A percentile compares a stretch with the other conserved stretches of the same genome.
Evolutionary conservation across 108 stramenopile genomes (phyloP).

Genomic region (Fistulifera pelliculosa): DNA sequence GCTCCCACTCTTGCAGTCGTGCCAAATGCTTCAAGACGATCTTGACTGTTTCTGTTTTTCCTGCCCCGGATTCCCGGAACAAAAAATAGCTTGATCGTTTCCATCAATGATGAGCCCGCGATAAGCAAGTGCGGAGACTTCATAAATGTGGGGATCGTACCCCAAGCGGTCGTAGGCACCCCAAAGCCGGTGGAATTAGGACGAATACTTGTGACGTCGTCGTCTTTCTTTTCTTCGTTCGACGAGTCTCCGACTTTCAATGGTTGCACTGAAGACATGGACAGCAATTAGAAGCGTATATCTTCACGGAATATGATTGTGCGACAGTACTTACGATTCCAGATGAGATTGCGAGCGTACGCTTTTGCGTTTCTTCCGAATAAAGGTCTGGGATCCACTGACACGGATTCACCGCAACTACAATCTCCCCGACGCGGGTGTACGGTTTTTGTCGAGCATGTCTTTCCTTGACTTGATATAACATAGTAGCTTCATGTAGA

Average conservation of each 20-base stretch:
- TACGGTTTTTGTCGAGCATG: conserved; percentile 63
- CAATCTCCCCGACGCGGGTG: conserved; percentile 85
- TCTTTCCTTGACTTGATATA: conserved; percentile 76
- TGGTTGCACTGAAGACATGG: conserved; percentile 1
- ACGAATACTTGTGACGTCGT: background rate
- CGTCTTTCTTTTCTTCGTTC: conserved; percentile 7
- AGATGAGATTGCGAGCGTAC: conserved; percentile 37
- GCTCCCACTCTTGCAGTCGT: conserved; percentile 25
- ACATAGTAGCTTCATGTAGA: conserved; percentile 74
- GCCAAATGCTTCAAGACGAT: conserved; percentile 81
- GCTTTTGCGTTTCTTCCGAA: conserved; percentile 34
- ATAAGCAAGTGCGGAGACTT: conserved; percentile 65
- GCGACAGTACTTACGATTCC: conserved; percentile 24
- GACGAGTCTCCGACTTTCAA: background rate
- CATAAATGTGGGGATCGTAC: conserved; percentile 71
- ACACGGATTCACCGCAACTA: conserved; percentile 92
- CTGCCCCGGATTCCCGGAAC: conserved; percentile 86
- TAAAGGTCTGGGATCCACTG: conserved; percentile 36
- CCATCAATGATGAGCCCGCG: conserved; percentile 41
- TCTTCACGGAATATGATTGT: background rate
- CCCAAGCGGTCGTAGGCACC: conserved; percentile 25
- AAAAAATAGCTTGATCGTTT: conserved; percentile 66
- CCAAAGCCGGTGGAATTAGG: background rate
- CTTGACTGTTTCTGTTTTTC: conserved; percentile 89
- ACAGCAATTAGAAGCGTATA: background rate